phyloP scores from a whole-genome alignment of 2,329 filamentous ascomycete species.

The Lachnellula hyalina region DNA sequence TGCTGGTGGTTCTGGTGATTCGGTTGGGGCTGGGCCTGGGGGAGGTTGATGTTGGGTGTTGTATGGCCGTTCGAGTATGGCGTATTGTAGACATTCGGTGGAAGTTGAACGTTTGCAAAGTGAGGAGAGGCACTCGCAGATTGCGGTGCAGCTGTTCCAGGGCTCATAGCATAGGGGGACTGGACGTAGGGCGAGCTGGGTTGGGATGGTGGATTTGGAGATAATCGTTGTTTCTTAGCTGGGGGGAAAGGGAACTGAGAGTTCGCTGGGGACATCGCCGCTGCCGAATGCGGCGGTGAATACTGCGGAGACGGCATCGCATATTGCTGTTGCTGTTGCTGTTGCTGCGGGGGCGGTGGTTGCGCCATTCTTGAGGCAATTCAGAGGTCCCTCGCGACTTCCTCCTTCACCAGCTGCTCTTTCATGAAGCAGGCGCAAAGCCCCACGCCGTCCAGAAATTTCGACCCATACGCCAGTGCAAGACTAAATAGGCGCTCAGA shows the following conservation, averaged over 20 bases:
- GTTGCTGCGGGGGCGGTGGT: slow-evolving; percentile 31
- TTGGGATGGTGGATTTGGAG: slow-evolving; percentile 63
- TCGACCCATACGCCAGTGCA: slow-evolving; percentile 24
- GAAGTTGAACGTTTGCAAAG: slow-evolving; percentile 28
- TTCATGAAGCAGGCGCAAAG: slow-evolving; percentile 29
- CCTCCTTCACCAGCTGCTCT: not conserved
- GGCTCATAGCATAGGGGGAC: slow-evolving; percentile 46
- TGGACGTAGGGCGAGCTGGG: slow-evolving; percentile 57
- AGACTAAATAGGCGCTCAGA: not conserved
- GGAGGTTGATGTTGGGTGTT: slow-evolving; percentile 22
- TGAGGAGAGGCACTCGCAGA: slow-evolving; percentile 27
- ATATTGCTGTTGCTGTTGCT: slow-evolving; percentile 25
- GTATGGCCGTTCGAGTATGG: slow-evolving; percentile 31
- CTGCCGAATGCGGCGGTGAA: slow-evolving; percentile 56
- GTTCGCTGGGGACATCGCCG: slow-evolving; percentile 52
- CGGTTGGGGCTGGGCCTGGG: slow-evolving; percentile 18
- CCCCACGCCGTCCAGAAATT: slow-evolving; percentile 22
- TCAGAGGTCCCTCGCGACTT: not conserved
- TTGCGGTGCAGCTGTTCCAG: slow-evolving; percentile 31
- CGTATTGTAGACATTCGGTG: slow-evolving; percentile 28
- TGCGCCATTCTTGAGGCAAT: slow-evolving; percentile 28
- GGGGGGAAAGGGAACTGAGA: slow-evolving; percentile 58
- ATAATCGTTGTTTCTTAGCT: slow-evolving; percentile 67
- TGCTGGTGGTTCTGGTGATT: slow-evolving; percentile 28
- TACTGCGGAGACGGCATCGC: slow-evolving; percentile 48